These are phyloP conservation scores for Phytopythium litorale DNA, from an alignment of 352 stramenopile genomes.

Conservation along the genomic window DNA sequence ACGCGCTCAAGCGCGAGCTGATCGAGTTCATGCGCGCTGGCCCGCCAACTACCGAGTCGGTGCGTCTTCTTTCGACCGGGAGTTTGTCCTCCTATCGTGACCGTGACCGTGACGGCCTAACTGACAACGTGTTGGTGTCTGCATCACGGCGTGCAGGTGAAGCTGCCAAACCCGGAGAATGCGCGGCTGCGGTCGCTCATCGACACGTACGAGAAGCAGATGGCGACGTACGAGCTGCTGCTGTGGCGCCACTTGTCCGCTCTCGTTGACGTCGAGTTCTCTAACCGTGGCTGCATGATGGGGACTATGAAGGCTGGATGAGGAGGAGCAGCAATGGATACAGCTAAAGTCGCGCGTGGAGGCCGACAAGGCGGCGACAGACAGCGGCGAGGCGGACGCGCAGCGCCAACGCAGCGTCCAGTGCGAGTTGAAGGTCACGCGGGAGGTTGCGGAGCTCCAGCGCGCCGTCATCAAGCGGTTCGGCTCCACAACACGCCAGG, in stretches of 20 bases:
- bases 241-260: not conserved
- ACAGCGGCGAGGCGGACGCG: not conserved
- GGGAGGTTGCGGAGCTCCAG: slow-evolving; percentile 43
- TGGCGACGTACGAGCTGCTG: slow-evolving; percentile 23
- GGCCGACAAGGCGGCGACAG: slow-evolving; percentile 7
- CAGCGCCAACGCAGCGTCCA: slow-evolving; percentile 11
- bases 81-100: not conserved
- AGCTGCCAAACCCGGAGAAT: slow-evolving; percentile 62
- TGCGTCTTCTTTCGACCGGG: slow-evolving; percentile 10
- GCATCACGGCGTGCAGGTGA: slow-evolving; percentile 15
- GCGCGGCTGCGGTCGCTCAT: slow-evolving; percentile 45
- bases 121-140: not conserved
- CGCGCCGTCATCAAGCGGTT: slow-evolving; percentile 38
- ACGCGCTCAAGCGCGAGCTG: slow-evolving; percentile 61
- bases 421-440: slow-evolving; percentile 43
- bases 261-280: not conserved
- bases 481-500: slow-evolving; percentile 36
- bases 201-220: slow-evolving; percentile 38
- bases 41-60: slow-evolving; percentile 40
- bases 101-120: not conserved
- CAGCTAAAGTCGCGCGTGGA: slow-evolving; percentile 37
- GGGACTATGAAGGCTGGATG: slow-evolving; percentile 25
- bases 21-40: slow-evolving; percentile 53
- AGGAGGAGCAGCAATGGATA: slow-evolving; percentile 54
- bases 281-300: slow-evolving; percentile 1